A percentile compares a stretch with the other conserved stretches of the same genome.
These are phyloP conservation scores for Gossypium anomalum DNA, from an alignment of 345 rosid genomes.

Conservation along the genomic window DNA sequence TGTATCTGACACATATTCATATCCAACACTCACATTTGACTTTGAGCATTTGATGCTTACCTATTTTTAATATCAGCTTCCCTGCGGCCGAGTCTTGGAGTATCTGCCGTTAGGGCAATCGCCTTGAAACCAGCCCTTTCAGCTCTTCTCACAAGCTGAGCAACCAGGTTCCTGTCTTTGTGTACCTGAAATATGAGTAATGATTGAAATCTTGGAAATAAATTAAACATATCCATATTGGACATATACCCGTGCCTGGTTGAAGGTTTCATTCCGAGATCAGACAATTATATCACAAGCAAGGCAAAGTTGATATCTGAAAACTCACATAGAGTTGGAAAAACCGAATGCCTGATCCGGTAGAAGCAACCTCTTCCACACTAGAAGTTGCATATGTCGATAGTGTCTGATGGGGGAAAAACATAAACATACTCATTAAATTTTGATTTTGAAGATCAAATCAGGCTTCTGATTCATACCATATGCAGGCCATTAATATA, in stretches of 20 bases:
- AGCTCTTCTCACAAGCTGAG: constrained; percentile 83
- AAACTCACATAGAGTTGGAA: constrained; percentile 91
- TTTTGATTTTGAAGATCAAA: not conserved
- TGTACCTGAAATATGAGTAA: constrained; percentile 42
- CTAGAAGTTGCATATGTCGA: constrained; percentile 95
- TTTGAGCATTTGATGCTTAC: constrained; percentile 26
- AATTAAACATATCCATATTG: too few relatives aligned
- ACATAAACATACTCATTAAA: constrained; percentile 3
- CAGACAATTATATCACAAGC: not conserved
- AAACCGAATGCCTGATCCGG: constrained; percentile 91
- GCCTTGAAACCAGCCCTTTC: constrained; percentile 95
- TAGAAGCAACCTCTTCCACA: constrained; percentile 94
- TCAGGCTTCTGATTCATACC: not conserved
- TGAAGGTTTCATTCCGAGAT: not conserved
- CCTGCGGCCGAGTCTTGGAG: constrained; percentile 92
- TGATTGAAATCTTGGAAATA: not conserved
- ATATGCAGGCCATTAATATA: not conserved
- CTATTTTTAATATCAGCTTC: constrained; percentile 95
- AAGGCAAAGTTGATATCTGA: not conserved
- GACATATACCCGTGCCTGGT: too few relatives aligned
- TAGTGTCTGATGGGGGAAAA: constrained; percentile 53
- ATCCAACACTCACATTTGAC: not conserved
- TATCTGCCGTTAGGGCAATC: constrained; percentile 89
- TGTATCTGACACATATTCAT: too few relatives aligned
- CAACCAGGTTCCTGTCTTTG: constrained; percentile 75